Base-by-base conservation (phyloP, 2,329 filamentous ascomycete species). In the Moelleriella libera region DNA sequence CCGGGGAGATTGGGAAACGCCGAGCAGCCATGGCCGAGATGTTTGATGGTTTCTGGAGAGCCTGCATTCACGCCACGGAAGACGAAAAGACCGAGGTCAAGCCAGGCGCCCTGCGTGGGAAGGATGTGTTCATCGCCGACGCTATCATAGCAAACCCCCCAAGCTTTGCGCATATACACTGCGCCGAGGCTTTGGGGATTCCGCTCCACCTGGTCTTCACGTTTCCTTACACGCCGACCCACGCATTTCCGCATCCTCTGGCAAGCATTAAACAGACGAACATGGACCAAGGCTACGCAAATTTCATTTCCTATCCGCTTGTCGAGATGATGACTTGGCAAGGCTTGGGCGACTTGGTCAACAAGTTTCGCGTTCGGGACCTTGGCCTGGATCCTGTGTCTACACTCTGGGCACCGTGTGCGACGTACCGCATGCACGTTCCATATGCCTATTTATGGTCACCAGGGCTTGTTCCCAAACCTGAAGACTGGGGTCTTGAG, bases 281-380 rank as follows among this genome's bases (percentile, higher is more conserved):
- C 52, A 76, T 87, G 7, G 83, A 88, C 55, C 71, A 76, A 1
- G 78, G 77, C 21, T 85, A 86, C 58, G 79, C 82, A 10, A 92
- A 90, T 61, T 88, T 86, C 58, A 86, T 90, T 60, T 83, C 78
- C 2, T 92, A 89, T 58, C 80, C 83, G 0, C 65, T 90, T 37
- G 83, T 90, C 1, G 85, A 90, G 59, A 83, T 87, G 77, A 86
- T 90, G 75, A 84, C 88, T 1, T 95, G 88, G 88, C 88, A 95
- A 62, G 89, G 88, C 0, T 70, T 90, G 1, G 85, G 85, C 2
- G 85, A 89, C 59, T 66, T 90, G 30, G 76, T 90, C 53, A 90
- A 90, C 57, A 69, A 78, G 30, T 88, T 89, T 54, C 74, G 86
- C 44, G 71, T 78, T 5, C 77, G 80, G 47, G 85, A 79, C 0